These are phyloP conservation scores for Ceratobasidium sp. DNA, from an alignment of 1,284 basidiomycete genomes.

Conservation along the genomic window DNA sequence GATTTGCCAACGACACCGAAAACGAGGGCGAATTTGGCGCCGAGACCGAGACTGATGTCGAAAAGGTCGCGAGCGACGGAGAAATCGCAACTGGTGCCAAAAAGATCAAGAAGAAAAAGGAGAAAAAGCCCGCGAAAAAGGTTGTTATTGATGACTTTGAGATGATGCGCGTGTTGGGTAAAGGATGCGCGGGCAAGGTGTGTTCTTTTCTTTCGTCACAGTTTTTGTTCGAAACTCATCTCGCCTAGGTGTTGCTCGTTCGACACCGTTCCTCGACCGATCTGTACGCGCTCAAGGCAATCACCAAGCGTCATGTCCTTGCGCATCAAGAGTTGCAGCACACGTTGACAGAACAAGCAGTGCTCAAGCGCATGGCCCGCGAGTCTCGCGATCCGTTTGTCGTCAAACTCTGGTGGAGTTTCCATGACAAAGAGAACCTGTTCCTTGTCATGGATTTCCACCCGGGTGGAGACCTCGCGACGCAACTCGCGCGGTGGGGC, in stretches of 20 bases:
- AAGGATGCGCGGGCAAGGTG: conserved; percentile 92
- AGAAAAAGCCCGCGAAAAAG: conserved; percentile 61
- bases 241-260: conserved; percentile 73
- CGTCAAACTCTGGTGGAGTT: conserved; percentile 93
- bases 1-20: conserved; percentile 27
- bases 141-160: conserved; percentile 90
- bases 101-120: conserved; percentile 46
- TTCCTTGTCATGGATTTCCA: conserved; percentile 96
- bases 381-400: conserved; percentile 88
- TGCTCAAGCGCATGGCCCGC: conserved; percentile 87
- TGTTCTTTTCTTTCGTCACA: conserved; percentile 42
- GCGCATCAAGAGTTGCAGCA: conserved; percentile 95
- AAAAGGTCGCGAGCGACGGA: conserved; percentile 56
- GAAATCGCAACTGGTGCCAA: conserved; percentile 3
- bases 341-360: conserved; percentile 93
- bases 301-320: conserved; percentile 94
- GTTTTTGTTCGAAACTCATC: conserved; percentile 8
- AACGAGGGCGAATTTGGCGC: conserved; percentile 43
- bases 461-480: conserved; percentile 94
- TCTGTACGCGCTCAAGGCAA: conserved; percentile 93
- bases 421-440: conserved; percentile 94
- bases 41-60: conserved; percentile 50
- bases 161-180: conserved; percentile 93
- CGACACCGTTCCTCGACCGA: conserved; percentile 73
- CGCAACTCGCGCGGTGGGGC: conserved; percentile 94